Evolutionary conservation across 2,329 filamentous ascomycete genomes (phyloP), one percentile per base, ranked within the genome.

Genomic region (Beauveria asiatica): DNA sequence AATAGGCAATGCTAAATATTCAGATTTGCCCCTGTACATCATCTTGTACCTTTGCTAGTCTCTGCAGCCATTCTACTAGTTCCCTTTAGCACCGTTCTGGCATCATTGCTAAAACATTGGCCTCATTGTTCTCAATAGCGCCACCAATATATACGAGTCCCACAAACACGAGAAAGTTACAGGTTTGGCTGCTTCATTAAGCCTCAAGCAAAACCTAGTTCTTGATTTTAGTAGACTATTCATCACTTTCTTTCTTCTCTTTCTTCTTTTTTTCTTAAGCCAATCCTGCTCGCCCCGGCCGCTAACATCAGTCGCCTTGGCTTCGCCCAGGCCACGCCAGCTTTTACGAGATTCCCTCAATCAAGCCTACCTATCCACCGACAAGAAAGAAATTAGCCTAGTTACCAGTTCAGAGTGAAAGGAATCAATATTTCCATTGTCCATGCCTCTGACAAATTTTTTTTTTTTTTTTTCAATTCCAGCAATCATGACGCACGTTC

Each of bases 131-230:
- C 10, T 23, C 8, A 25, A 25, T 7, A 42, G 41, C 53, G 53
- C 53, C 53, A 37, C 41, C 41, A 45, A 55, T 48, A 48, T 48
- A 46, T 48, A 46, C 53, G 39, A 56, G 53, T 27, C 30, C 53
- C 53, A 42, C 53, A 56, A 16, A 56, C 42, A 56, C 54, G 54
- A 57, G 54, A 54, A 44, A 21, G 51, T 54, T n/a, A 44, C 51
- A 44, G 51, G 44, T 48, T 23, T 48, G 51, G 8, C 39, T 33
- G 21, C 10, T 49, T 49, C 16, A n/a, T 27, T 17, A 33, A 33
- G 27, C 25, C 10, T 11, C 16, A 3, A 33, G 25, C 48, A 33
- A 17, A 30, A 17, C 2, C 19, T 11, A n/a, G 17, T 30, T 33
- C 17, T 17, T 33, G 11, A 11, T 33, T 33, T 8, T 7, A 30